phyloP scores from a whole-genome alignment of 768 basidiomycete species.

The Mycena amicta region DNA sequence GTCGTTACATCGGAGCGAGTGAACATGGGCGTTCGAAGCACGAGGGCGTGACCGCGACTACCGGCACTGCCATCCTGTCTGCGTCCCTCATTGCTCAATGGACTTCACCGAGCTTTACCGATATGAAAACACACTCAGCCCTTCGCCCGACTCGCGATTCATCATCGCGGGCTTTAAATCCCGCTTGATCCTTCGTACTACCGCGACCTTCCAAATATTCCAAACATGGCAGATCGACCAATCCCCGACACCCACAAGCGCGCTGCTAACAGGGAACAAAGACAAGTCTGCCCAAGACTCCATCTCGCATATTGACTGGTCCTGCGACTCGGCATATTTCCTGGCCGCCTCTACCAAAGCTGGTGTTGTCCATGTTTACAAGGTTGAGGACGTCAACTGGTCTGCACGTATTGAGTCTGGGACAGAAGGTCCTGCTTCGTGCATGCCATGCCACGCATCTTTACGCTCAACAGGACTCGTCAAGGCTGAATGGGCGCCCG shows the following conservation, averaged over 20 bases:
- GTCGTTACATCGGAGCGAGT: no score
- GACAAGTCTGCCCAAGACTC: constrained; percentile 25
- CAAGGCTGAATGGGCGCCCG: constrained; percentile 89
- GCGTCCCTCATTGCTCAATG: constrained; percentile 52
- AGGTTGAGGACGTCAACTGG: constrained; percentile 80
- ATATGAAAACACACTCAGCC: constrained; percentile 56
- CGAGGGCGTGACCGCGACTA: not conserved
- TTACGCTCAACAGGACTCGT: constrained; percentile 49
- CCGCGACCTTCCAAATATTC: constrained; percentile 82
- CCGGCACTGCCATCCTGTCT: no score
- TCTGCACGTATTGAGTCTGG: constrained; percentile 77
- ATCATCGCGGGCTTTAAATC: constrained; percentile 80
- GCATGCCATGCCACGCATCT: not conserved
- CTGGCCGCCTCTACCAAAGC: constrained; percentile 76
- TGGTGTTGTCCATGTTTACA: constrained; percentile 76
- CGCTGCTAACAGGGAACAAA: constrained; percentile 43
- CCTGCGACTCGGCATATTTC: constrained; percentile 85
- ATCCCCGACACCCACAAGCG: constrained; percentile 52
- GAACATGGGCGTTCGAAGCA: no score
- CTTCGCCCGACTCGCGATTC: constrained; percentile 84
- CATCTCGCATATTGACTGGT: constrained; percentile 74
- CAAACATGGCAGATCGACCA: constrained; percentile 75
- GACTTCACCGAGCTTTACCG: constrained; percentile 91
- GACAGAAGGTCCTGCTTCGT: constrained; percentile 54
- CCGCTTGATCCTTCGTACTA: constrained; percentile 79